These are phyloP conservation scores for Litchi chinensis DNA, from an alignment of 345 rosid species.

Conservation along the genomic window DNA sequence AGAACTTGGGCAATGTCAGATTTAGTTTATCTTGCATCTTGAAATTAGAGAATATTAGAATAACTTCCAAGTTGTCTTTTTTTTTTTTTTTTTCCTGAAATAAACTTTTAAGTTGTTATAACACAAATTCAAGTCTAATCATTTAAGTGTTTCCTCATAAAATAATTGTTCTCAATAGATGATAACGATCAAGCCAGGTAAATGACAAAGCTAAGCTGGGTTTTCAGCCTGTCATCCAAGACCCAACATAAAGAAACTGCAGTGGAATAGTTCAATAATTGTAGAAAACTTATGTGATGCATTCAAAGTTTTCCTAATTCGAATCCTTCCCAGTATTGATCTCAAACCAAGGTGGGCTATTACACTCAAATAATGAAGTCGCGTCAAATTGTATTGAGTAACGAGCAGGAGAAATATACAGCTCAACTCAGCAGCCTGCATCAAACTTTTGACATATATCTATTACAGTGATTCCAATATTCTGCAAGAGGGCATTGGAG, in stretches of 20 bases:
- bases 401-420: neutral
- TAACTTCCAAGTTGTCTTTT: too few relatives aligned
- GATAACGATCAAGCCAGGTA: too few relatives aligned
- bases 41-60: too few relatives aligned
- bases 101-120: too few relatives aligned
- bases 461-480: neutral
- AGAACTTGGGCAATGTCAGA: neutral
- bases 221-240: neutral
- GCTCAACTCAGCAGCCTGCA: neutral
- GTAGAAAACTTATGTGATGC: neutral
- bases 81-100: too few relatives aligned
- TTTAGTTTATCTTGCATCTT: neutral
- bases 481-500: neutral
- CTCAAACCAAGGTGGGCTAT: neutral
- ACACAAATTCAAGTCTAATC: too few relatives aligned
- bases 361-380: neutral
- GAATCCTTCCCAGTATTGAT: neutral
- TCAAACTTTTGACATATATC: neutral
- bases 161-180: too few relatives aligned
- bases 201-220: too few relatives aligned
- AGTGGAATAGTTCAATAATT: neutral
- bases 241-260: neutral
- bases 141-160: too few relatives aligned
- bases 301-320: neutral
- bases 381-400: neutral